Evolutionary conservation across 192 early-diverging fungal genomes (phyloP).

Genomic region (Backusella tuberculispora): DNA sequence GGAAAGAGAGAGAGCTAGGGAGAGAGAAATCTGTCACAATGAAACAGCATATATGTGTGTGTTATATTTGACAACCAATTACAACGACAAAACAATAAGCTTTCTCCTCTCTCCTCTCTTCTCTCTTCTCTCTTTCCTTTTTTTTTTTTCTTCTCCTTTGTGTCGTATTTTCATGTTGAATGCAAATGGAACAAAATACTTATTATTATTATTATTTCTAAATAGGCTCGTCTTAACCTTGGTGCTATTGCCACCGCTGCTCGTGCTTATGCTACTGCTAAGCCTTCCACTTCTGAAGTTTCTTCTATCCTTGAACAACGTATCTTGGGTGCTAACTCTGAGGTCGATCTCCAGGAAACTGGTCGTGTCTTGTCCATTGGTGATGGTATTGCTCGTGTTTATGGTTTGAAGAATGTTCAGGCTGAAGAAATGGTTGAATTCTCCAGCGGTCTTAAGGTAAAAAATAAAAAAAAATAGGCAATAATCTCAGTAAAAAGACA

Average conservation of each 20-base stretch:
- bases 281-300: constrained; percentile 88
- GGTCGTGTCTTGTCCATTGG: constrained; percentile 99
- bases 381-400: constrained; percentile 99
- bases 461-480: neutral
- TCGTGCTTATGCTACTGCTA: constrained; percentile 59
- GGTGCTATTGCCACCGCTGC: constrained; percentile 56
- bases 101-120: too few species aligned
- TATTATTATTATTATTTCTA: too few species aligned
- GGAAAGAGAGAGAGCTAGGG: neutral
- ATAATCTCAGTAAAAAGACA: neutral
- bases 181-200: neutral
- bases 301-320: constrained; percentile 98
- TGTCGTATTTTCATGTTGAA: neutral
- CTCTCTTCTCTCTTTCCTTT: neutral
- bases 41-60: neutral
- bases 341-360: constrained; percentile 94
- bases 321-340: constrained; percentile 84
- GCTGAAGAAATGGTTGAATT: constrained; percentile 99
- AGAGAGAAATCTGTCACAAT: neutral
- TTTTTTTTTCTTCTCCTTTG: neutral
- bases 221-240: constrained; percentile 57
- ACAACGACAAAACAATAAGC: neutral
- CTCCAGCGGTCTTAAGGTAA: constrained; percentile 96
- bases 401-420: constrained; percentile 97
- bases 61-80: neutral